Conservation (phyloP, 2,329 filamentous ascomycete species). For the Epichloe scottii region DNA sequence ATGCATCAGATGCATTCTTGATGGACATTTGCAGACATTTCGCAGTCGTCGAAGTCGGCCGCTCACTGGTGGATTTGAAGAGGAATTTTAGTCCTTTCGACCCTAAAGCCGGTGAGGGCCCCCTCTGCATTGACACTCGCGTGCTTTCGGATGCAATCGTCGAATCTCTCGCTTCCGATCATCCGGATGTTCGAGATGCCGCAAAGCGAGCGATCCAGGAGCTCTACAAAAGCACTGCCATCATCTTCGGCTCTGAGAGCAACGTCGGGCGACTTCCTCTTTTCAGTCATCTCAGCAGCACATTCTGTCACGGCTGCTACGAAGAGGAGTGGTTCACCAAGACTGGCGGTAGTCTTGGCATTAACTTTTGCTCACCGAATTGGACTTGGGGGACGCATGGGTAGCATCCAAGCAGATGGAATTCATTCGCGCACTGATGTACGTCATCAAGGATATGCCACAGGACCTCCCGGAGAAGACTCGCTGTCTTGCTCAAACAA, state of each 20-base stretch:
- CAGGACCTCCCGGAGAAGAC: constrained; percentile 86
- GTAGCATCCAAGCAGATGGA: constrained; percentile 72
- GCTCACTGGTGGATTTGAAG: constrained; percentile 69
- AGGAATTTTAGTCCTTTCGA: constrained; percentile 70
- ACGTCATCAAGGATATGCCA: constrained; percentile 97
- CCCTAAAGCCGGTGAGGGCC: constrained; percentile 74
- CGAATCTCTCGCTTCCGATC: constrained; percentile 79
- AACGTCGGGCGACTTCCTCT: constrained; percentile 68
- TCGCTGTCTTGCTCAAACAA: constrained; percentile 67
- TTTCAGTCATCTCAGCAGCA: constrained; percentile 69
- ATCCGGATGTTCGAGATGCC: constrained; percentile 65
- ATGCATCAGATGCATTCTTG: constrained; percentile 63
- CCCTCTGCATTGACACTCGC: constrained; percentile 73
- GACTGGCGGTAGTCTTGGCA: constrained; percentile 80
- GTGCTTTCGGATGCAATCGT: constrained; percentile 81
- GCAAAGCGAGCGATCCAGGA: constrained; percentile 68
- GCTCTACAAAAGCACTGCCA: constrained; percentile 62
- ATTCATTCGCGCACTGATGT: constrained; percentile 82
- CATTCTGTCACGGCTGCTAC: constrained; percentile 89
- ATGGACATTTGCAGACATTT: constrained; percentile 80
- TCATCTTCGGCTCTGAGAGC: constrained; percentile 64
- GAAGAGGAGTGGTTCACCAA: constrained; percentile 99
- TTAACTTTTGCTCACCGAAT: constrained; percentile 76
- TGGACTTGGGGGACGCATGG: constrained; percentile 78
- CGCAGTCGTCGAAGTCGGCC: constrained; percentile 76